Conservation (phyloP, 2,329 filamentous ascomycete genomes). For the Epichloe glyceriae region DNA sequence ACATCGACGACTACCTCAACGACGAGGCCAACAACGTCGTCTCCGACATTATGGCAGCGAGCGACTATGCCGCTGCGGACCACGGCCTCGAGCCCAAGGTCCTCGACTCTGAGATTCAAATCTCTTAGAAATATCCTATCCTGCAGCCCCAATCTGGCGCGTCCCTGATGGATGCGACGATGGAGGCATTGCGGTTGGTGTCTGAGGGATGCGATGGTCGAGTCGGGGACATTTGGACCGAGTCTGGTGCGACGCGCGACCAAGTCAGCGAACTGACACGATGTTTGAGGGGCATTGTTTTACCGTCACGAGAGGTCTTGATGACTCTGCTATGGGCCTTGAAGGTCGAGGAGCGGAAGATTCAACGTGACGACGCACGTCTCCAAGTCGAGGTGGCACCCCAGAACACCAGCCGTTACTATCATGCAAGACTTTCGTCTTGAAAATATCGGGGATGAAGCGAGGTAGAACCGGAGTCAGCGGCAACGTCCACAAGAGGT, state of each 20-base stretch:
- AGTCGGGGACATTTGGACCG: constrained; percentile 25
- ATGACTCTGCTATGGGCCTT: constrained; percentile 35
- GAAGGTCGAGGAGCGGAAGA: constrained; percentile 27
- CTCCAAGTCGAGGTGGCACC: constrained; percentile 13
- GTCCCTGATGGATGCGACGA: constrained; percentile 62
- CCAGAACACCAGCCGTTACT: constrained; percentile 11
- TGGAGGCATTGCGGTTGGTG: constrained; percentile 59
- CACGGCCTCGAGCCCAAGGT: constrained; percentile 38
- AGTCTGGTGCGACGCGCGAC: constrained; percentile 24
- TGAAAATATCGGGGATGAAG: constrained; percentile 13
- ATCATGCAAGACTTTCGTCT: constrained; percentile 10
- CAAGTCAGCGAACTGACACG: constrained; percentile 21
- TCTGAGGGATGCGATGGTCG: constrained; percentile 41
- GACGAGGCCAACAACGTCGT: constrained; percentile 33
- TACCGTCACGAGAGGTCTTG: constrained; percentile 35
- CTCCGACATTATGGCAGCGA: constrained; percentile 35
- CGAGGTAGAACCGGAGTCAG: constrained; percentile 8
- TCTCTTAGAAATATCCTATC: constrained; percentile 53
- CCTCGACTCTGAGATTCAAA: constrained; percentile 46
- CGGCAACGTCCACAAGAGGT: constrained; percentile 9
- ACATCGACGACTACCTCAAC: constrained; percentile 43
- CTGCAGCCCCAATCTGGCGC: constrained; percentile 63
- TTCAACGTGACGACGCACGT: constrained; percentile 12
- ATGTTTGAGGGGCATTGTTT: constrained; percentile 23
- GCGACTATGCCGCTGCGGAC: constrained; percentile 39